These are phyloP conservation scores for Cardamine occulta DNA, from an alignment of 345 rosid species.

Conservation along the genomic window DNA sequence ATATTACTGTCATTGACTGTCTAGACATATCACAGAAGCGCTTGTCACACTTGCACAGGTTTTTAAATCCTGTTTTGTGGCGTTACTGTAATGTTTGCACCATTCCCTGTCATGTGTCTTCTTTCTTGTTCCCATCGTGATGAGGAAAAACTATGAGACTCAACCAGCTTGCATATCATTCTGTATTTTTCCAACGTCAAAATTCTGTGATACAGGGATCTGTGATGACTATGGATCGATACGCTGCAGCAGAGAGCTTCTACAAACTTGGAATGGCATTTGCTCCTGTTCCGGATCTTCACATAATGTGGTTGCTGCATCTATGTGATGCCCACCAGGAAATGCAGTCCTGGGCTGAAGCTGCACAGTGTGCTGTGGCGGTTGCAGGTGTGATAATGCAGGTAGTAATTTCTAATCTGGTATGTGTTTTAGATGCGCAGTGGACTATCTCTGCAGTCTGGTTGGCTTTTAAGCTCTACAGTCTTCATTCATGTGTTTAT, in stretches of 20 bases:
- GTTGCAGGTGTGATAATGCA: slow-evolving; percentile 97
- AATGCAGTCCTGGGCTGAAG: slow-evolving; percentile 99
- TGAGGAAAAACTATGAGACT: not conserved
- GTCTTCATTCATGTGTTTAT: slow-evolving; percentile 7
- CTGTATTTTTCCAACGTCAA: slow-evolving; percentile 7
- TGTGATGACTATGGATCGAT: slow-evolving; percentile 84
- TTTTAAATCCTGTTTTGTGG: slow-evolving; percentile 20
- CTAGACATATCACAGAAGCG: slow-evolving; percentile 2
- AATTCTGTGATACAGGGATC: slow-evolving; percentile 59
- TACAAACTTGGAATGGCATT: slow-evolving; percentile 99
- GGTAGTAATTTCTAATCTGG: slow-evolving; percentile 48
- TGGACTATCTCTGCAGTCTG: slow-evolving; percentile 26
- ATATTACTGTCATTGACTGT: slow-evolving; percentile 12
- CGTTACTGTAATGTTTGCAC: slow-evolving; percentile 7
- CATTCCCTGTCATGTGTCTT: slow-evolving; percentile 8
- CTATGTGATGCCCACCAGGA: slow-evolving; percentile 99
- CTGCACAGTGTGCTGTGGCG: slow-evolving; percentile 96
- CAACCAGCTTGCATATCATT: slow-evolving; percentile 14
- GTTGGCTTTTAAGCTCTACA: slow-evolving; percentile 1
- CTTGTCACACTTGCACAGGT: not conserved
- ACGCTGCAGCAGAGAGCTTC: slow-evolving; percentile 97
- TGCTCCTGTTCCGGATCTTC: slow-evolving; percentile 99
- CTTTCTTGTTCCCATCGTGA: slow-evolving; percentile 11
- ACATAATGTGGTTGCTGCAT: slow-evolving; percentile 99
- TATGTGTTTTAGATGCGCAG: slow-evolving; percentile 4